A percentile compares a stretch with the other conserved stretches of the same genome.
These are phyloP conservation scores for Canavalia gladiata DNA, from an alignment of 306 rosid species.

Conservation along the genomic window DNA sequence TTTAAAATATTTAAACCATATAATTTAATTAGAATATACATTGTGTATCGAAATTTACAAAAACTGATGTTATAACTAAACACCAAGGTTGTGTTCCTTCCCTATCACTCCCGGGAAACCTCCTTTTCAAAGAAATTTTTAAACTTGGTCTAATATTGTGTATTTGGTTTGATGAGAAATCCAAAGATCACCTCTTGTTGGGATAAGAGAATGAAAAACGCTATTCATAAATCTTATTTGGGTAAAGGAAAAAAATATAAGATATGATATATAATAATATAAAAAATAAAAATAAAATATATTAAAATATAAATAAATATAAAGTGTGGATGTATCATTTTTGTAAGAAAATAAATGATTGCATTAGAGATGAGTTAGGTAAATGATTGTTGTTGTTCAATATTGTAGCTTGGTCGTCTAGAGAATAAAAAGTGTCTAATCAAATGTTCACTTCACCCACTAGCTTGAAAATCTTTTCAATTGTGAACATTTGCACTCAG, in stretches of 20 bases:
- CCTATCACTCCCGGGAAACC: conserved; percentile 23
- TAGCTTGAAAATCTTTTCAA: neutral
- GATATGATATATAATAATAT: too few species aligned
- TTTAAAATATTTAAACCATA: too few species aligned
- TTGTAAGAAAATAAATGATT: too few species aligned
- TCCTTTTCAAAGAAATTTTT: neutral
- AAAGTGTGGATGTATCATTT: too few species aligned
- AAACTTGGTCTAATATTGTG: neutral
- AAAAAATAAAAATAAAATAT: too few species aligned
- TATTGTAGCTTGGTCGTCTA: neutral
- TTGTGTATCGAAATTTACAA: too few species aligned
- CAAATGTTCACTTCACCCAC: neutral
- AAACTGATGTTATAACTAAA: too few species aligned
- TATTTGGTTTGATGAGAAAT: conserved; percentile 1
- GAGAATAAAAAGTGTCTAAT: neutral
- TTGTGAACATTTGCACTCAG: conserved; percentile 3
- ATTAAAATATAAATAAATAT: too few species aligned
- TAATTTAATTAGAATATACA: too few species aligned
- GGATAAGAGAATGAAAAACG: neutral
- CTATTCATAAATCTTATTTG: too few species aligned
- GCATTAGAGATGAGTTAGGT: too few species aligned
- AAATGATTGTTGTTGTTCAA: neutral
- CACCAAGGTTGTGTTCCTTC: neutral
- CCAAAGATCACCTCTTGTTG: neutral
- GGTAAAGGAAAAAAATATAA: too few species aligned